Evolutionary conservation across 2,329 filamentous ascomycete genomes (phyloP), one percentile per base, ranked within the genome.

Genomic region (Akanthomyces muscarius): DNA sequence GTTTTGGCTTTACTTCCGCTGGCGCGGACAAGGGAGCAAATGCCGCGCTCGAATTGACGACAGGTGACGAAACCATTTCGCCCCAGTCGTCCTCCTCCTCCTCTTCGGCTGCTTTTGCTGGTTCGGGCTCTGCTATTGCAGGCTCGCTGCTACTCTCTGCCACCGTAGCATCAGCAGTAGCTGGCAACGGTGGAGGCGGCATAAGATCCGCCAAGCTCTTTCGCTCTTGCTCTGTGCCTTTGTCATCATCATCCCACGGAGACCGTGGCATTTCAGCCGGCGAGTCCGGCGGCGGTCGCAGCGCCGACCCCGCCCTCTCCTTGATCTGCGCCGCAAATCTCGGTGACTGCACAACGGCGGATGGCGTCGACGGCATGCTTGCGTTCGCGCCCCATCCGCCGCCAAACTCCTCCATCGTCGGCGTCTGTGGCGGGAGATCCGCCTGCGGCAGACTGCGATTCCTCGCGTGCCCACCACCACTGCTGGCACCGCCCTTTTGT

Each of bases 71-170:
- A 41, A 86, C 76, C 84, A 86, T 86, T 65, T 86, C 84, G 2
- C 84, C 84, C 84, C 84, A 86, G 44, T 86, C 83, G 51, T 85
- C 83, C 2, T 84, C 82, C 5, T 83, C 80, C 0, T 79, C 75
- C 6, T 76, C 74, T 0, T 71, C 71, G 0, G 68, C 69, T 21
- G 16, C n/a, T 5, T 60, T 8, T 8, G 3, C 5, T 23, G 55
- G 21, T 44, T 51, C 59, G 1, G 6, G 7, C 13, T 45, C 48
- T 6, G 11, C 55, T 2, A 36, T 42, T 25, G 41, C 30, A 7
- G 30, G 28, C 52, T 13, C 33, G 28, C 55, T 28, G 57, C 48
- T 30, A 59, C 38, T 45, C 56, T 13, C 58, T 21, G 10, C 14
- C 13, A 10, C 28, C 18, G 14, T 4, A 4, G 42, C 6, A 30